Percentiles rank a stretch among this genome's conserved stretches.
These are phyloP conservation scores for Lyophyllum semitale DNA, from an alignment of 768 basidiomycete species.

Conservation along the genomic window DNA sequence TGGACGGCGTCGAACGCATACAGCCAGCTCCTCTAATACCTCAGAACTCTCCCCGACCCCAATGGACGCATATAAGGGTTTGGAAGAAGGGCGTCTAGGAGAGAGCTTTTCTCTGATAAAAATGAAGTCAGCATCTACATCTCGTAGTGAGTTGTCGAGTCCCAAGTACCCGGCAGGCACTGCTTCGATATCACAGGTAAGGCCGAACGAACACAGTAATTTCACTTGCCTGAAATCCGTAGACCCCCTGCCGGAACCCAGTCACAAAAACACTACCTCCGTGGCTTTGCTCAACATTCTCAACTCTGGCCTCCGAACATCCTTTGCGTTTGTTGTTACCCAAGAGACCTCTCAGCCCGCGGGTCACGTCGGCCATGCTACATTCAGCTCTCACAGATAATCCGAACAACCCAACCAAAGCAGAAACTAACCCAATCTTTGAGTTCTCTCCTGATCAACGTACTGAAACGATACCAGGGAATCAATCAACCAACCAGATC, in stretches of 20 bases:
- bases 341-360: neutral
- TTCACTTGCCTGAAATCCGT: neutral
- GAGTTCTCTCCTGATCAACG: slow-evolving; percentile 15
- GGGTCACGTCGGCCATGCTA: neutral
- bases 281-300: slow-evolving; percentile 60
- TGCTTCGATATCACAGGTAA: slow-evolving; percentile 3
- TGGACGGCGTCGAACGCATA: slow-evolving; percentile 32
- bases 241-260: slow-evolving; percentile 19
- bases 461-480: neutral
- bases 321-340: slow-evolving; percentile 49
- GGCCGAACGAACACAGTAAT: neutral
- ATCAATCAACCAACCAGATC: neutral
- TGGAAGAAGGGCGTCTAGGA: slow-evolving; percentile 35
- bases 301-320: slow-evolving; percentile 43
- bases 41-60: slow-evolving; percentile 43
- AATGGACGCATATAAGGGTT: slow-evolving; percentile 37
- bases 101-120: slow-evolving; percentile 45
- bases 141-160: neutral
- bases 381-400: neutral
- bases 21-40: slow-evolving; percentile 45
- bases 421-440: slow-evolving; percentile 17
- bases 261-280: slow-evolving; percentile 41
- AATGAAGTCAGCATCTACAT: slow-evolving; percentile 24
- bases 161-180: neutral
- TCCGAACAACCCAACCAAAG: neutral